These are phyloP conservation scores for Solanum neorickii DNA, from an alignment of 257 asterid species.

Conservation along the genomic window DNA sequence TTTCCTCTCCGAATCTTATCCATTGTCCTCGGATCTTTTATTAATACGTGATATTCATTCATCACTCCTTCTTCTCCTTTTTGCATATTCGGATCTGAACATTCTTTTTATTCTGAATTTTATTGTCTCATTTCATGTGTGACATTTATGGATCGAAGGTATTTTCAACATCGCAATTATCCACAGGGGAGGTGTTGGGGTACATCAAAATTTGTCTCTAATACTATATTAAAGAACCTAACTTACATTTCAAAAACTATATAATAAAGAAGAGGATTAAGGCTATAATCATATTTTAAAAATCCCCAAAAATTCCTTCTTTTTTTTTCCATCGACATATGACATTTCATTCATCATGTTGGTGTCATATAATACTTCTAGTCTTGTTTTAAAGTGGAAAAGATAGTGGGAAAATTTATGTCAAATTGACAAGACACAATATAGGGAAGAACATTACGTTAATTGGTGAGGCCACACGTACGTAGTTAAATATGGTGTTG, in stretches of 20 bases:
- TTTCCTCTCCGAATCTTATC: fast-evolving
- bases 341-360: not conserved
- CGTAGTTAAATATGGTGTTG: not conserved
- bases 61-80: not conserved
- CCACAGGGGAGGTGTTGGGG: not conserved
- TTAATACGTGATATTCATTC: too few species aligned
- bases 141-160: not conserved
- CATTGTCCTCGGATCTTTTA: not conserved
- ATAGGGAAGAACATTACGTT: not conserved
- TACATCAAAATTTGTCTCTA: too few species aligned
- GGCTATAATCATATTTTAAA: too few species aligned
- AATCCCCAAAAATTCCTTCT: too few species aligned
- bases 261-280: too few species aligned
- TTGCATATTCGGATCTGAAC: too few species aligned
- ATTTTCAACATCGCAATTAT: not conserved
- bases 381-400: not conserved
- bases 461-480: not conserved
- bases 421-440: not conserved
- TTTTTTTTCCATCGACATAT: not conserved
- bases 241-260: too few species aligned
- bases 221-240: not conserved
- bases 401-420: not conserved
- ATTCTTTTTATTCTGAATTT: too few species aligned
- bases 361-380: too few species aligned
- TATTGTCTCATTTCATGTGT: too few species aligned